Base-by-base conservation (phyloP, 2,329 filamentous ascomycete species). In the Paracamarosporium sp. region DNA sequence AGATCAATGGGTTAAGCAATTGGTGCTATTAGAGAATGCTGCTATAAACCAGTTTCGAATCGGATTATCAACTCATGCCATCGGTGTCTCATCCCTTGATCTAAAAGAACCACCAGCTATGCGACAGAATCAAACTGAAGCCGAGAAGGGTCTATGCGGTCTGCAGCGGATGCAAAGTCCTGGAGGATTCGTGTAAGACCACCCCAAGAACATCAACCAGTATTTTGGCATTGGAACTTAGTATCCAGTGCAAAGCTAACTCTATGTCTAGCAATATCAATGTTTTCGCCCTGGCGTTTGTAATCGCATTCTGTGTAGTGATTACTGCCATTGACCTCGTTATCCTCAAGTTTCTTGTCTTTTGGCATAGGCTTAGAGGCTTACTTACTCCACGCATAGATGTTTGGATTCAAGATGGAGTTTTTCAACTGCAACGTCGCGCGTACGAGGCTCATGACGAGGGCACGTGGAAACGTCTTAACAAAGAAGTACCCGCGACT, bases 171-270 rank as follows among this genome's bases (percentile, higher is more conserved):
- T 65, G 62, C 17, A 30, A 33, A 63, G 55, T 25, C 28, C 45
- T 12, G 60, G 62, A 27, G 60, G 57, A 9, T 59, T 63, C 51
- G 57, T 57, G 62, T 64, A 54, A 59, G 62, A 59, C 25, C 40
- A 35, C 17, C 7, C 8, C 13, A 11, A 9, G 9, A 4, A 31
- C 13, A 31, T n/a, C 4, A 11, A 31, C 9, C 4, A 31, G 9
- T 13, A 31, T 11, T 3, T 31, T 31, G 13, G 13, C 30, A 11
- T 13, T 31, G 4, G 3, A 3, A 31, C 8, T 11, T 31, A 31
- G n/a, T 9, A 31, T 5, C 3, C 13, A 11, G 9, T 13, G 30
- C 30, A 13, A 31, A 31, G 30, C 30, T 31, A 9, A 31, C 30
- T 31, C 7, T 3, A 31, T 11, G 13, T 20, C 15, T 22, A 63